Base-by-base conservation (phyloP, 2,329 filamentous ascomycete genomes). In the Biscogniauxia mediterranea region DNA sequence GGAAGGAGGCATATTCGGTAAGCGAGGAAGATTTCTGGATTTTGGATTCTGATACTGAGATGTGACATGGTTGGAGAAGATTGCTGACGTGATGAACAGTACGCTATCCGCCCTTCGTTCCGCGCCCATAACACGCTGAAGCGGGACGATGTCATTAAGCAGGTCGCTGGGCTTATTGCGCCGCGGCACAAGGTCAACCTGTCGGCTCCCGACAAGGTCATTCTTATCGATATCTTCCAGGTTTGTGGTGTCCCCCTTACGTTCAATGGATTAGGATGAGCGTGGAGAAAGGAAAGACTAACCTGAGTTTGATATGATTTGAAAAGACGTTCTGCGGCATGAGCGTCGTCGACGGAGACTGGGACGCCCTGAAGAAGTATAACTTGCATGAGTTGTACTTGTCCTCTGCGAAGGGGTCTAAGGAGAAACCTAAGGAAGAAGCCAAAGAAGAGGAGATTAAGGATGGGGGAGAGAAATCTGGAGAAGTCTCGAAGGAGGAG, bases 161-260 rank as follows among this genome's bases (percentile, higher is more conserved):
- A 83, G 64, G 83, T 94, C 64, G 91, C 90, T 4, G 78, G 80
- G 49, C 77, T 88, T 28, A 84, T 93, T 63, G 86, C 87, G 55
- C 78, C 82, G 9, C 81, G 82, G 49, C 91, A 95, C 76, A 89
- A 88, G 70, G 92, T 95, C 61, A 87, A 93, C 69, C 83, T 96
- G n/a, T 85, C 82, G 54, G 83, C 82, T n/a, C 90, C 91, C 38
- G 90, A 94, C 76, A 86, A 91, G 71, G 85, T 93, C 32, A 89
- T 95, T 67, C 77, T 94, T 63, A 86, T 95, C 60, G 91, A 95
- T 69, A 83, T 95, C 60, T 94, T 90, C 74, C 87, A 92, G 84
- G 91, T 91, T 82, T 66, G 75, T 61, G 6, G n/a, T 26, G 5
- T 32, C 52, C 5, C 13, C 11, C 17, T 2, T 9, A 17, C 52